Percentiles rank a stretch among this genome's conserved stretches.
Conservation (phyloP, 2,329 filamentous ascomycete genomes). For the Knoxdaviesia proteae region DNA sequence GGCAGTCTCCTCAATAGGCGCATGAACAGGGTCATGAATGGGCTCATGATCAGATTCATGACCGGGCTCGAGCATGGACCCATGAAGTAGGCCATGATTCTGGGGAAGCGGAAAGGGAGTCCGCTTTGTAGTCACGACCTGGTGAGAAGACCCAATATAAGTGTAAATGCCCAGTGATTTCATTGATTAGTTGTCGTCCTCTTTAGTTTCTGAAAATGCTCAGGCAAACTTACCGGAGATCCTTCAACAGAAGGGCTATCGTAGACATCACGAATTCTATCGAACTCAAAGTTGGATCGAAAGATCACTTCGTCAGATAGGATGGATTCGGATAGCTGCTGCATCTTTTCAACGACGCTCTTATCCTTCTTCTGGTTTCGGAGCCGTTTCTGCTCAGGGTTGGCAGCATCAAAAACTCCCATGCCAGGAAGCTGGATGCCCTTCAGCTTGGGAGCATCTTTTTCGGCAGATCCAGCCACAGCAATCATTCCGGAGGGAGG, state of each 20-base stretch:
- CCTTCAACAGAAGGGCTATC: constrained; percentile 26
- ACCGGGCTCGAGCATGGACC: too few relatives aligned
- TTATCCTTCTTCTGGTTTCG: constrained; percentile 60
- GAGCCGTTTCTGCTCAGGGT: constrained; percentile 49
- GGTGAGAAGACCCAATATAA: too few relatives aligned
- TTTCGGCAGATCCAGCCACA: too few relatives aligned
- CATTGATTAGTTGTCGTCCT: not conserved
- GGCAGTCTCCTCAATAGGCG: too few relatives aligned
- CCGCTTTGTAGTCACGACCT: too few relatives aligned
- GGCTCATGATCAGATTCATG: too few relatives aligned
- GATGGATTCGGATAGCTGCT: constrained; percentile 40
- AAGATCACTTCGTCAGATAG: constrained; percentile 46
- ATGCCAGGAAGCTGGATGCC: constrained; percentile 59
- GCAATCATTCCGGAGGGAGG: too few relatives aligned
- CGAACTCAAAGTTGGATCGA: constrained; percentile 26
- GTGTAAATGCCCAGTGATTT: not conserved
- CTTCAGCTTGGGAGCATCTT: constrained; percentile 26
- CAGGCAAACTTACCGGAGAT: not conserved
- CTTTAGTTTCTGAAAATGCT: not conserved
- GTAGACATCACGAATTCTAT: constrained; percentile 35
- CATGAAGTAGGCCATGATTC: too few relatives aligned
- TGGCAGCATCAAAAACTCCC: constrained; percentile 64
- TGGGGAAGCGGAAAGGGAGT: too few relatives aligned
- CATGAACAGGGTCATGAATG: too few relatives aligned
- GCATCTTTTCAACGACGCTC: constrained; percentile 48